Base-by-base conservation (phyloP, 2,329 filamentous ascomycete genomes). In the Achaetomium macrosporum region DNA sequence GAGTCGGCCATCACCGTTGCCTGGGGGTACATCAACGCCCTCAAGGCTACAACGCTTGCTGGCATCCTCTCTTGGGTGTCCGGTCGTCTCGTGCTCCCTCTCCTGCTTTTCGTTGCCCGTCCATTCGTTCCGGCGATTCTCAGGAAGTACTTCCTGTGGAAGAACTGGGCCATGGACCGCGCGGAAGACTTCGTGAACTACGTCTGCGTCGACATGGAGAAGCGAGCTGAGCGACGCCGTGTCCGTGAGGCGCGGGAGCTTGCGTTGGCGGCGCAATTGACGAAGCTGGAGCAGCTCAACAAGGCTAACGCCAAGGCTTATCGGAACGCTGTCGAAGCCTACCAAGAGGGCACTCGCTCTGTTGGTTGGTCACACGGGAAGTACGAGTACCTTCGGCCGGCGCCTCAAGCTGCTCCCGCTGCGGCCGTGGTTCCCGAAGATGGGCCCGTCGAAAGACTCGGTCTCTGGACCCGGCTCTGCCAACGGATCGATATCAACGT, bases 111-210 rank as follows among this genome's bases (percentile, higher is more conserved):
- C 12, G 44, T 36, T 29, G 17, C 46, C 7, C 16, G 49, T 19
- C 49, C 41, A 6, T 42, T 55, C 36, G 3, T 42, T 16, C 45
- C 31, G 33, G 36, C 10, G 1, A 20, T 49, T 25, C 36, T 31
- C 16, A 39, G 44, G 49, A 17, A 37, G 5, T 52, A 46, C 17
- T 37, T 20, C 43, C 33, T 47, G 20, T 33, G 40, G 40, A 48
- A 15, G 12, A 42, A 41, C 20, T 50, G 54, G 54, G 19, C 20
- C 1, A 19, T 33, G 25, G 25, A 17, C 35, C 6, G 48, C 36
- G 31, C 42, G 7, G 51, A 31, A 35, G 51, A 51, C 48, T 54
- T 54, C 39, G 50, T 37, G 42, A 47, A 56, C 50, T 29, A 10
- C 16, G 41, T 51, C 51, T 54, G 51, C 48, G 42, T 42, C 43